phyloP scores from a whole-genome alignment of 176 grass and related monocot genomes.

The Alloteropsis semialata region DNA sequence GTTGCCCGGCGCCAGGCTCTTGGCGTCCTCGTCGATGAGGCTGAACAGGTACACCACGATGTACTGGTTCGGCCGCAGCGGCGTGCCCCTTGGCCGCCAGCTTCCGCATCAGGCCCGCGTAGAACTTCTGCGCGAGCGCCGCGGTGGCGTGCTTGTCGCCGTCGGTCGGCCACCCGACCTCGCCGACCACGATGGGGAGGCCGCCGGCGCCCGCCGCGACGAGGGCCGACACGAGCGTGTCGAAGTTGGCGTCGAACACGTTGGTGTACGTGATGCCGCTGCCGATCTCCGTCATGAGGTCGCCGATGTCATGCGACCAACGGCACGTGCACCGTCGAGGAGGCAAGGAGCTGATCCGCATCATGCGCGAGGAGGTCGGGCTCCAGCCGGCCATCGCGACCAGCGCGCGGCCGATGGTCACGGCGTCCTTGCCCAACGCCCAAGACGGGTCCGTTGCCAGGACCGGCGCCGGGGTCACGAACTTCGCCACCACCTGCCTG shows the following conservation, averaged over 20 bases:
- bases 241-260: conserved; percentile 83
- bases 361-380: too few species aligned
- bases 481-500: too few species aligned
- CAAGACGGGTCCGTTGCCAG: too few species aligned
- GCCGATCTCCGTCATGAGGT: too few species aligned
- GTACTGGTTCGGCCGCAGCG: conserved; percentile 53
- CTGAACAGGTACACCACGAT: conserved; percentile 77
- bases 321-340: too few species aligned
- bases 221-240: conserved; percentile 66
- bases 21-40: conserved; percentile 77
- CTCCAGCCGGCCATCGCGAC: too few species aligned
- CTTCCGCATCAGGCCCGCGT: conserved; percentile 51
- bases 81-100: conserved; percentile 56
- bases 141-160: conserved; percentile 49
- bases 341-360: too few species aligned
- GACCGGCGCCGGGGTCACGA: too few species aligned
- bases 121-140: conserved; percentile 55
- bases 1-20: conserved; percentile 64
- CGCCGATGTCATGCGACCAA: too few species aligned
- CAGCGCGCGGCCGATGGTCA: too few species aligned
- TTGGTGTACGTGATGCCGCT: conserved; percentile 53
- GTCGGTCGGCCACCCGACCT: conserved; percentile 83
- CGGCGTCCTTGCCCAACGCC: too few species aligned
- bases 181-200: conserved; percentile 59
- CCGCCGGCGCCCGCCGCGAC: conserved; percentile 17